Conservation (phyloP, 1,284 basidiomycete genomes). For the Fomitopsis pinicola region DNA sequence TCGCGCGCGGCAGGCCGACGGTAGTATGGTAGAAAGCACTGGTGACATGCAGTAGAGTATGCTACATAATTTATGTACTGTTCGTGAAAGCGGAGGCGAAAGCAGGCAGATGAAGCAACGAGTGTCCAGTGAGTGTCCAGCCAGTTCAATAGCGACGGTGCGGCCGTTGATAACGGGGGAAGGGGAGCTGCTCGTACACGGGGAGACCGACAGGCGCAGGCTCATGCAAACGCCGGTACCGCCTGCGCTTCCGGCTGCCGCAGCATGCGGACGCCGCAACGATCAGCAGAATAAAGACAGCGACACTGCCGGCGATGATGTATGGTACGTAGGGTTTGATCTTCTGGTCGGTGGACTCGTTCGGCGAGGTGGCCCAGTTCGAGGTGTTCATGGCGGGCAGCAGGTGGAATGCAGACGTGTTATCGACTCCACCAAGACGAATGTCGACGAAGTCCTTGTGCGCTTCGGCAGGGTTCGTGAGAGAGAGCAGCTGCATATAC, state of each 20-base stretch:
- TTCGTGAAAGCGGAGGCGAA: not conserved
- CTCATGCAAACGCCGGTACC: conserved; percentile 26
- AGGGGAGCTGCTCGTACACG: conserved; percentile 20
- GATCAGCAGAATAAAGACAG: conserved; percentile 21
- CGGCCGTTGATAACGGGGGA: conserved; percentile 27
- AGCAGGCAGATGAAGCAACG: not conserved
- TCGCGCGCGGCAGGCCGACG: not conserved
- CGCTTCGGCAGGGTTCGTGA: conserved; percentile 35
- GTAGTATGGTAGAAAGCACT: not conserved
- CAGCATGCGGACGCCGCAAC: conserved; percentile 22
- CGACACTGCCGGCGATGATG: conserved; percentile 27
- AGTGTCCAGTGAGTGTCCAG: not conserved
- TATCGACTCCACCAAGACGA: conserved; percentile 47
- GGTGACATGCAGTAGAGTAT: conserved; percentile 2
- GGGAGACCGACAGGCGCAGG: conserved; percentile 24
- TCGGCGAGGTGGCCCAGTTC: conserved; percentile 7
- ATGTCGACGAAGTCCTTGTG: conserved; percentile 50
- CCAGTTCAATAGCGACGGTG: conserved; percentile 23
- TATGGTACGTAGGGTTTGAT: conserved; percentile 27
- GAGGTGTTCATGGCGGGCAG: conserved; percentile 36
- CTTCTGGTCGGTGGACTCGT: conserved; percentile 15
- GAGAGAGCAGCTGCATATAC: conserved; percentile 58
- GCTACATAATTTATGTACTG: conserved; percentile 9
- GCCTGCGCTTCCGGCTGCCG: conserved; percentile 27
- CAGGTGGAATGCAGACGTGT: conserved; percentile 40